Evolutionary conservation across 2,329 filamentous ascomycete species (phyloP).

Genomic region (Madurella mycetomatis): DNA sequence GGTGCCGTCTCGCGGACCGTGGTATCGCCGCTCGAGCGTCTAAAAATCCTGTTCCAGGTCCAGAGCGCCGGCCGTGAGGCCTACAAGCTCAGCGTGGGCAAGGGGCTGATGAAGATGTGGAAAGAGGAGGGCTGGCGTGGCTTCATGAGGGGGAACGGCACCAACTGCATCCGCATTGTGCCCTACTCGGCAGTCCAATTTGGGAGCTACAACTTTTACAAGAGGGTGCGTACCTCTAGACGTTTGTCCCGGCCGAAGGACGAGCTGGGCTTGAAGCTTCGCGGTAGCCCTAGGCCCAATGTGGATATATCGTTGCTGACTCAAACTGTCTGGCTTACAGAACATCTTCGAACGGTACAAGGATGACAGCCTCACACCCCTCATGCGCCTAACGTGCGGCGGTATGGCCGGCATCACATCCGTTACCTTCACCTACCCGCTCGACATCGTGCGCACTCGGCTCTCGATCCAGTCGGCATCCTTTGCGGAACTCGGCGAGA

Average conservation of each 20-base stretch:
- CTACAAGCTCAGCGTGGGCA: slow-evolving; percentile 86
- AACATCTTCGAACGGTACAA: slow-evolving; percentile 74
- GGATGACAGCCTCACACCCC: slow-evolving; percentile 66
- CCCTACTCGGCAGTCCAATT: slow-evolving; percentile 98
- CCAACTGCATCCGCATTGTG: slow-evolving; percentile 96
- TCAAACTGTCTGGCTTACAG: slow-evolving; percentile 18
- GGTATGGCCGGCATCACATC: slow-evolving; percentile 92
- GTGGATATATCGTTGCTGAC: neutral
- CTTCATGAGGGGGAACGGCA: slow-evolving; percentile 97
- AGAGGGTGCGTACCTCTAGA: slow-evolving; percentile 63
- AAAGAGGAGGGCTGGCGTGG: slow-evolving; percentile 93
- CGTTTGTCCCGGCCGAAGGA: neutral
- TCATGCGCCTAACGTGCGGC: slow-evolving; percentile 80
- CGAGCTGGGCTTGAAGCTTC: neutral
- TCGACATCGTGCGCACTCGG: slow-evolving; percentile 94
- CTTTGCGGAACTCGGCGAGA: slow-evolving; percentile 68
- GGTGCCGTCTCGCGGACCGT: slow-evolving; percentile 97
- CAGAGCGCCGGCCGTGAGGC: slow-evolving; percentile 87
- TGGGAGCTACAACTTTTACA: slow-evolving; percentile 97
- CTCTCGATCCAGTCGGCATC: slow-evolving; percentile 98
- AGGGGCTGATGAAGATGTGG: slow-evolving; percentile 93
- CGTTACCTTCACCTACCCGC: slow-evolving; percentile 88
- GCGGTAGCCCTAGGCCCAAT: neutral
- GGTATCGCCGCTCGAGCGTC: slow-evolving; percentile 88
- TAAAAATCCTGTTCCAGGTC: slow-evolving; percentile 97